Conservation (phyloP, 768 basidiomycete species). For the Lenzites betulinus region DNA sequence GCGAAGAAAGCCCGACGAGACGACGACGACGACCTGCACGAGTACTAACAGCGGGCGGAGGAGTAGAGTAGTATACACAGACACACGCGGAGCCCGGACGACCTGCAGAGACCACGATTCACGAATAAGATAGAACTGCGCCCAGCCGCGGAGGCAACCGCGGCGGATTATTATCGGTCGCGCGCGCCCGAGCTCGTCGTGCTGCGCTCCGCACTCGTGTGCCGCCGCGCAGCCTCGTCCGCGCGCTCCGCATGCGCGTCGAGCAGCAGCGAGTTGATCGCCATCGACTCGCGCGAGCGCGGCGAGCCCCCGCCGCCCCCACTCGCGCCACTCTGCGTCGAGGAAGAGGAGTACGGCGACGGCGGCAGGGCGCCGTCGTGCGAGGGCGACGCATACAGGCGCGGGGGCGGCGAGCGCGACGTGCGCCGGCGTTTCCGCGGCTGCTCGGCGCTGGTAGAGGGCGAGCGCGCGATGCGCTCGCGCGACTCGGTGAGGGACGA, state of each 20-base stretch:
- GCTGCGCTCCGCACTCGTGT: slow-evolving; percentile 24
- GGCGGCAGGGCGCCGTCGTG: slow-evolving; percentile 53
- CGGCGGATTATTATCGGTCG: slow-evolving; percentile 11
- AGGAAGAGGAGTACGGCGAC: slow-evolving; percentile 73
- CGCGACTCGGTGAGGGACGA: slow-evolving; percentile 20
- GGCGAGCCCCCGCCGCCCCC: slow-evolving; percentile 71
- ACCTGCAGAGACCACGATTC: too few relatives aligned
- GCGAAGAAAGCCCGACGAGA: background rate
- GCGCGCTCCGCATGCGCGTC: slow-evolving; percentile 33
- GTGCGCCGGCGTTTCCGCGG: slow-evolving; percentile 60
- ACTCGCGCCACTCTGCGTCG: slow-evolving; percentile 60
- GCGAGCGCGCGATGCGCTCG: slow-evolving; percentile 7
- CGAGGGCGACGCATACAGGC: slow-evolving; percentile 23
- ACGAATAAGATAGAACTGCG: background rate
- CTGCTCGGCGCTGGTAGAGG: slow-evolving; percentile 12
- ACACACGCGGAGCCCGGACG: background rate
- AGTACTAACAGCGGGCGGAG: slow-evolving; percentile 2
- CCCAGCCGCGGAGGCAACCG: background rate
- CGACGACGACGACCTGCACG: slow-evolving; percentile 9
- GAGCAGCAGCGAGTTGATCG: slow-evolving; percentile 73
- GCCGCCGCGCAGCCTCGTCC: slow-evolving; percentile 20
- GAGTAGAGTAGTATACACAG: slow-evolving; percentile 15
- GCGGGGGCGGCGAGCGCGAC: slow-evolving; percentile 56
- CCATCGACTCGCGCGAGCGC: slow-evolving; percentile 73
- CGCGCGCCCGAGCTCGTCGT: slow-evolving; percentile 11